Base-by-base conservation (phyloP, 1,284 basidiomycete genomes). In the Ganoderma leucocontextum region DNA sequence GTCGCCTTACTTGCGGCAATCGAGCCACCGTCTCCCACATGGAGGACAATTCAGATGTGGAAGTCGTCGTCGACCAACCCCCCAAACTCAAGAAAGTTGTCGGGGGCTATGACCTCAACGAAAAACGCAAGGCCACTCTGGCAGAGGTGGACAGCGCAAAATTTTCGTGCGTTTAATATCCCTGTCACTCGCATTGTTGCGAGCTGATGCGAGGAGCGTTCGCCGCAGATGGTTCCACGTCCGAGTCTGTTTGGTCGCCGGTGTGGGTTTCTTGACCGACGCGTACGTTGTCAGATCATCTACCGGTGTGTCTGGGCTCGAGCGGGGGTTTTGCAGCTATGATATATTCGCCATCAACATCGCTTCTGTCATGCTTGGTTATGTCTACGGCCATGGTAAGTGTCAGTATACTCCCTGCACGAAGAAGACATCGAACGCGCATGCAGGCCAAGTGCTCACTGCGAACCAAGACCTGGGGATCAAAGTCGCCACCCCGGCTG, bases 241-340 rank as follows among this genome's bases (percentile, higher is more conserved):
- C 66, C 93, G 92, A 77, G 85, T 94, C 66, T 88, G 87, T 77
- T 71, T 89, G 57, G 91, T 95, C 8, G 92, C 94, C 2, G 92
- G 93, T 69, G 91, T 90, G 12, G 93, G 93, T 58, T 95, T 95
- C 83, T 95, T 94, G 82, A 94, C 93, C 41, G 93, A 93, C 81
- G 91, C 91, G 87, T 92, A 75, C 76, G 89, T 80, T 73, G 19
- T 12, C 36, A 4, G 15, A 19, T 5, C 4, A 12, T 36, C 3
- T 12, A 35, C 29, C 33, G 42, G 15, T 12, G 60, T 19, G 53
- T 60, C 17, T 25, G 49, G 22, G 36, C 39, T 63, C 41, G 44
- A 49, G 39, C 33, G 19, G 60, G 7, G 66, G 35, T 15, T n/a
- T 65, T 69, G 67, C 35, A 83, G 82, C 65, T 84, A 85, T 69